A percentile compares a stretch with the other conserved stretches of the same genome.
These are phyloP conservation scores for Cadophora sp. DNA, from an alignment of 2,329 filamentous ascomycete genomes.

Conservation along the genomic window DNA sequence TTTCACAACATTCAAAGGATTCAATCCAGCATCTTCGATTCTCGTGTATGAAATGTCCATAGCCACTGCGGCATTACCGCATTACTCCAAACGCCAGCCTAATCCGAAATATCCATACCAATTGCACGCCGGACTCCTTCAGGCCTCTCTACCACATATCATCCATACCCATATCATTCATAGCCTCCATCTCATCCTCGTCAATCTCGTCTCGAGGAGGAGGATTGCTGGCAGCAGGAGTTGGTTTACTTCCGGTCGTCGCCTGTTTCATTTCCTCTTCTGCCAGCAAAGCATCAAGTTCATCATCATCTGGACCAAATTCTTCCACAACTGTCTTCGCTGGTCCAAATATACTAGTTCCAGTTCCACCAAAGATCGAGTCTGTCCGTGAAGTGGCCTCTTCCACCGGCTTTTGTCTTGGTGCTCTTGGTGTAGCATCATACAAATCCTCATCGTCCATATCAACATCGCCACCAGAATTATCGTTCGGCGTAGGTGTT, in stretches of 20 bases:
- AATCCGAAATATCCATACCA: background rate
- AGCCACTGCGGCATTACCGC: background rate
- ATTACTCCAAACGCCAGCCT: background rate
- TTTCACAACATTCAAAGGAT: slow-evolving; percentile 1
- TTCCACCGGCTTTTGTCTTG: slow-evolving; percentile 32
- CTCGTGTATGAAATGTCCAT: background rate
- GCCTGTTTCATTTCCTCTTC: slow-evolving; percentile 39
- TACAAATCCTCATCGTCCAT: slow-evolving; percentile 53
- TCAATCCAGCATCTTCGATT: background rate
- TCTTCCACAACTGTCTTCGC: slow-evolving; percentile 36
- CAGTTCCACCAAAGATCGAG: slow-evolving; percentile 37
- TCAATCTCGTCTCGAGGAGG: slow-evolving; percentile 51
- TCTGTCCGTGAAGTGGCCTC: slow-evolving; percentile 34
- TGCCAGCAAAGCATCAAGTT: slow-evolving; percentile 42
- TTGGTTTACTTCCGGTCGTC: slow-evolving; percentile 31
- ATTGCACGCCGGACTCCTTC: slow-evolving; percentile 19
- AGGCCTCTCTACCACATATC: slow-evolving; percentile 27
- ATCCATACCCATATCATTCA: slow-evolving; percentile 65
- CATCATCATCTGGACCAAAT: slow-evolving; percentile 39
- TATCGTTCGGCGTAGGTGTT: slow-evolving; percentile 50
- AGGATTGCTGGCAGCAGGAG: slow-evolving; percentile 29
- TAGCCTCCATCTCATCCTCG: slow-evolving; percentile 57
- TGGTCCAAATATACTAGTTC: slow-evolving; percentile 40
- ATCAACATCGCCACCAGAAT: slow-evolving; percentile 40
- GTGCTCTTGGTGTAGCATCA: slow-evolving; percentile 55